Evolutionary conservation across 2,329 filamentous ascomycete species (phyloP), one percentile per base, ranked within the genome.

Genomic region (Trichoderma sp.): DNA sequence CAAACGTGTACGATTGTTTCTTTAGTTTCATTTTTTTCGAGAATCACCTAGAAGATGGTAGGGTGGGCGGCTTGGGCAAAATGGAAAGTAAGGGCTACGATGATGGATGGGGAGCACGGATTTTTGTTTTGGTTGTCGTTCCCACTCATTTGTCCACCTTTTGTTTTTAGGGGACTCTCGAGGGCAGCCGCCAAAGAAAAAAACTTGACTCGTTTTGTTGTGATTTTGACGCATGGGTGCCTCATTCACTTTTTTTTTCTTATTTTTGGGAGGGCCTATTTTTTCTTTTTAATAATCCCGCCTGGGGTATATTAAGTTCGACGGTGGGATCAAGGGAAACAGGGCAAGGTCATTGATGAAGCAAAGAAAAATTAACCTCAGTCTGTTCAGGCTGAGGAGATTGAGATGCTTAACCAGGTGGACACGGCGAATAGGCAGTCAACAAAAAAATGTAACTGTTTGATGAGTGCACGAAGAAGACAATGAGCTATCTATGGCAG

Each of bases 1-100:
- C 77, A 76, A 77, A 78, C 73, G 74, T 80, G 78, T 80, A 80
- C 78, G 76, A 80, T 80, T 78, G 77, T 77, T 70, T 70, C 72
- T 69, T 73, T 73, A 70, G 64, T 71, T 71, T 71, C 61, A 40
- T 61, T 68, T 63, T 62, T 67, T 71, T 71, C 62, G 74, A 77
- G 74, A 79, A 76, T 74, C 74, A 74, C 74, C 74, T 75, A 74
- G 73, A 76, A 74, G 74, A 76, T 76, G 55, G 74, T 75, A 76
- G 75, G 76, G 74, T 72, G 76, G 68, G 70, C 55, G 70, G 76
- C 73, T 73, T 70, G 68, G 71, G 71, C 70, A 72, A 70, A 70
- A 73, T 68, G 71, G 72, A 72, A 73, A 70, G 71, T 59, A 73
- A 70, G 71, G 62, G 70, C 66, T 61, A 67, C 61, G 68, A 70